These are phyloP conservation scores for Candida stauntonica DNA, from an alignment of 805 yeast genomes.

Conservation along the genomic window DNA sequence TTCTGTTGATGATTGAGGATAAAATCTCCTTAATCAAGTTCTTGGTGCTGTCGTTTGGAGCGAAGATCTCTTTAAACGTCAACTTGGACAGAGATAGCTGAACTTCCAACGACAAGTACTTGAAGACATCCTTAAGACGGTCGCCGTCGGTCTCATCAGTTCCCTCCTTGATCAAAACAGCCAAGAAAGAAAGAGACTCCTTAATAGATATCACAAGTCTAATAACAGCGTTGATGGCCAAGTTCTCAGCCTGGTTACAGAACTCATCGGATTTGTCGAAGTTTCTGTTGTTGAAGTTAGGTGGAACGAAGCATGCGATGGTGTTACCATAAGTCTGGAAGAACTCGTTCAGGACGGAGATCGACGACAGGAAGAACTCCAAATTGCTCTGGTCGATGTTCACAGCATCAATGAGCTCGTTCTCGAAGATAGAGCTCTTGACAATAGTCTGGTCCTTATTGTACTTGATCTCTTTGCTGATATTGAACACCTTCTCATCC, in stretches of 20 bases:
- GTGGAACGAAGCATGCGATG: slow-evolving; percentile 59
- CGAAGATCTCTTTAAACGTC: slow-evolving; percentile 71
- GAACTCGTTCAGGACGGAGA: slow-evolving; percentile 64
- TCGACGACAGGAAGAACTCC: slow-evolving; percentile 68
- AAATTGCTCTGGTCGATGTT: slow-evolving; percentile 46
- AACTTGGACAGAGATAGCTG: slow-evolving; percentile 64
- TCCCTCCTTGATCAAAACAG: slow-evolving; percentile 74
- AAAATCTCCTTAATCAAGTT: slow-evolving; percentile 77
- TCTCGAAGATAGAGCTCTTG: slow-evolving; percentile 33
- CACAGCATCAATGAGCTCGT: slow-evolving; percentile 34
- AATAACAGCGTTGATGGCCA: slow-evolving; percentile 75
- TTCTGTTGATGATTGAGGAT: slow-evolving; percentile 83
- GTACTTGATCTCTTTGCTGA: slow-evolving; percentile 31
- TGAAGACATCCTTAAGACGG: slow-evolving; percentile 57
- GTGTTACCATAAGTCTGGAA: slow-evolving; percentile 60
- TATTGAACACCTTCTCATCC: slow-evolving; percentile 62
- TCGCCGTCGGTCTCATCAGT: slow-evolving; percentile 25
- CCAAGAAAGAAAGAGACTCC: slow-evolving; percentile 85
- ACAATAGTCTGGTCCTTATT: slow-evolving; percentile 30
- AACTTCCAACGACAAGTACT: slow-evolving; percentile 60
- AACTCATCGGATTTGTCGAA: slow-evolving; percentile 49
- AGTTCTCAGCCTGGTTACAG: slow-evolving; percentile 83
- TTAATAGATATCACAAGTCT: slow-evolving; percentile 73
- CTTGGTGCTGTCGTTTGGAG: slow-evolving; percentile 52
- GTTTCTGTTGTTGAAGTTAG: slow-evolving; percentile 38